phyloP scores from a whole-genome alignment of 208 protist species.

The Leishmania tropica region DNA sequence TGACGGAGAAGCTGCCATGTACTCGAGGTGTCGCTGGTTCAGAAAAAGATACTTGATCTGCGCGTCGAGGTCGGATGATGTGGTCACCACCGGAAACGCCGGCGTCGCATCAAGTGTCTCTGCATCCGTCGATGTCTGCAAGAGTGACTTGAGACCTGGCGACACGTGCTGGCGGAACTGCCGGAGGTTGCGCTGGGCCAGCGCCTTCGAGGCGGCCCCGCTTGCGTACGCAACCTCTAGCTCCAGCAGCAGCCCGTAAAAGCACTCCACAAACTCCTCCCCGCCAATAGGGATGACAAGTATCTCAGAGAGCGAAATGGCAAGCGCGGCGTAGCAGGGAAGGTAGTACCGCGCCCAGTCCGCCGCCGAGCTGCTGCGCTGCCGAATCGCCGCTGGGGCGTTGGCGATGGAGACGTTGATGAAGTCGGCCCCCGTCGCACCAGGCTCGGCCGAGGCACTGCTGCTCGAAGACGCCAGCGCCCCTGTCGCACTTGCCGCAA shows the following conservation, averaged over 20 bases:
- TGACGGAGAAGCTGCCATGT: conserved; percentile 35
- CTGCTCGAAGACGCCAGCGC: background rate
- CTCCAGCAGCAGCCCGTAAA: conserved; percentile 73
- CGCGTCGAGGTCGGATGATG: conserved; percentile 23
- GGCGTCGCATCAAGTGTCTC: background rate
- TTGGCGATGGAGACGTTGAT: conserved; percentile 28
- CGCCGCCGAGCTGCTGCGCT: conserved; percentile 27
- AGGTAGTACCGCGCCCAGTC: conserved; percentile 43
- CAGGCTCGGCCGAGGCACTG: background rate
- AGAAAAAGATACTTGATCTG: conserved; percentile 68
- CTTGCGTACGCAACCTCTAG: conserved; percentile 57
- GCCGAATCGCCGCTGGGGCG: conserved; percentile 30
- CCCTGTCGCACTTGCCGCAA: background rate
- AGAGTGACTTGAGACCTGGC: conserved; percentile 9
- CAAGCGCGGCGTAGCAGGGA: conserved; percentile 54
- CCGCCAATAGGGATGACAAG: conserved; percentile 48
- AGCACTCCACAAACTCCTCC: conserved; percentile 61
- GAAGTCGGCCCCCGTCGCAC: background rate
- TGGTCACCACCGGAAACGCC: conserved; percentile 1
- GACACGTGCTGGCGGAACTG: conserved; percentile 60
- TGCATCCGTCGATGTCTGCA: conserved; percentile 10
- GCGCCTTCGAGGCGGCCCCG: conserved; percentile 43
- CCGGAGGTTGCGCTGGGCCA: conserved; percentile 58
- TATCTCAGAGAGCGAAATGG: conserved; percentile 68
- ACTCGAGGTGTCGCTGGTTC: conserved; percentile 35